Evolutionary conservation across 2,329 filamentous ascomycete species (phyloP).

Genomic region (Pseudogymnoascus sp.): DNA sequence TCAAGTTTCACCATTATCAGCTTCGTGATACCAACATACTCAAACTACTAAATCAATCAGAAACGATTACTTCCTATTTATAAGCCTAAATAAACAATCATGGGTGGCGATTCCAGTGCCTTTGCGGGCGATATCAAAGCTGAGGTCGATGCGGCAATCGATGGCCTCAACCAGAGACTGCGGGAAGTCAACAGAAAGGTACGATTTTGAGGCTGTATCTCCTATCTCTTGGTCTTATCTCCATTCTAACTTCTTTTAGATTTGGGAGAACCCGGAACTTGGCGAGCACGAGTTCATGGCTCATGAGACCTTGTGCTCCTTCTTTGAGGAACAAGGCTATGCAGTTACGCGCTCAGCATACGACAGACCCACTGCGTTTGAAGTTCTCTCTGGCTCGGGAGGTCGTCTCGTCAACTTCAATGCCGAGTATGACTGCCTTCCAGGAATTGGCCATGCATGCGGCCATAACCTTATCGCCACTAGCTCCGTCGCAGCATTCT

Average conservation of each 20-base stretch:
- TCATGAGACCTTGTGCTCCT: slow-evolving; percentile 41
- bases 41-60: neutral
- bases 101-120: neutral
- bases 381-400: slow-evolving; percentile 37
- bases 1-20: neutral
- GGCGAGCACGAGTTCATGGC: slow-evolving; percentile 41
- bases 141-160: slow-evolving; percentile 1
- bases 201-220: neutral
- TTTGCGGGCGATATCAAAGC: neutral
- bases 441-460: slow-evolving; percentile 35
- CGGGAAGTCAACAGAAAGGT: neutral
- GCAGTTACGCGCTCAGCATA: slow-evolving; percentile 43
- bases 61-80: neutral
- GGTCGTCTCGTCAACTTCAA: slow-evolving; percentile 37
- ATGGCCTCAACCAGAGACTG: neutral
- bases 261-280: slow-evolving; percentile 44
- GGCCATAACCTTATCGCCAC: slow-evolving; percentile 38
- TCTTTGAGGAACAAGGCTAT: slow-evolving; percentile 38
- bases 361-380: slow-evolving; percentile 44
- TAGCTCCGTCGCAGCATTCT: slow-evolving; percentile 31
- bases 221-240: slow-evolving; percentile 1
- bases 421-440: slow-evolving; percentile 33
- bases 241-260: slow-evolving; percentile 22
- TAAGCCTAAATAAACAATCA: neutral
- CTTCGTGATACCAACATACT: neutral